Base-by-base conservation (phyloP, 2,329 filamentous ascomycete species). In the Penicillium sp. region DNA sequence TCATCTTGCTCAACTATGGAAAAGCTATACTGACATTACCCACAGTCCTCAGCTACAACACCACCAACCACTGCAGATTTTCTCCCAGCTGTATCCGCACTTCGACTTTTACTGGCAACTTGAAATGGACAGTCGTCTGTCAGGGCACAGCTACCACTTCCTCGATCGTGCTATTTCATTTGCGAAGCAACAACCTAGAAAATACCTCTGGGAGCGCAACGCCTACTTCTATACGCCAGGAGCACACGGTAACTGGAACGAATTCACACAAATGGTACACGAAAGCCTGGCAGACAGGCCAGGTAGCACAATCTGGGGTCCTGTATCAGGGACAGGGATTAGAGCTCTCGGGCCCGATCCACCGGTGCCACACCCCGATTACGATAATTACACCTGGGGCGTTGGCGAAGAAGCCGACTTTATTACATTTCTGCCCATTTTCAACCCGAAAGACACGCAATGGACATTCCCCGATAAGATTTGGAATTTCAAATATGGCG, bases 141-240 rank as follows among this genome's bases (percentile, higher is more conserved):
- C 84, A 2, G 85, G 85, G 30, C 84, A 84, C 61, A 84, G 83
- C 69, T 87, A 91, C 70, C 87, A 92, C 65, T 80, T 93, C 13
- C 86, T 93, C 58, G 79, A 87, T 55, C 82, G 84, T 34, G 78
- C 90, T 9, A 80, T 80, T 10, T 75, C 79, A 40, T 93, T 88
- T 85, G 84, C 86, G 1, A 80, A 80, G 50, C 69, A 82, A 43
- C 88, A 93, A 66, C 84, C 86, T 1, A 83, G 88, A 23, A 82
- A 84, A 53, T 83, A 84, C n/a, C 77, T 91, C 8, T 93, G 89
- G 89, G 89, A 93, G 68, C 84, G 89, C 41, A 87, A 84, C 42
- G 80, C 85, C 20, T 85, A 88, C 55, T 93, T 91, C 73, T 93
- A 91, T 67, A 84, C 91, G 7, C 89, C 89, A 0, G 75, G 77